These are phyloP conservation scores for Nannochloropsis gaditana DNA, from an alignment of 108 stramenopile species.

Conservation along the genomic window DNA sequence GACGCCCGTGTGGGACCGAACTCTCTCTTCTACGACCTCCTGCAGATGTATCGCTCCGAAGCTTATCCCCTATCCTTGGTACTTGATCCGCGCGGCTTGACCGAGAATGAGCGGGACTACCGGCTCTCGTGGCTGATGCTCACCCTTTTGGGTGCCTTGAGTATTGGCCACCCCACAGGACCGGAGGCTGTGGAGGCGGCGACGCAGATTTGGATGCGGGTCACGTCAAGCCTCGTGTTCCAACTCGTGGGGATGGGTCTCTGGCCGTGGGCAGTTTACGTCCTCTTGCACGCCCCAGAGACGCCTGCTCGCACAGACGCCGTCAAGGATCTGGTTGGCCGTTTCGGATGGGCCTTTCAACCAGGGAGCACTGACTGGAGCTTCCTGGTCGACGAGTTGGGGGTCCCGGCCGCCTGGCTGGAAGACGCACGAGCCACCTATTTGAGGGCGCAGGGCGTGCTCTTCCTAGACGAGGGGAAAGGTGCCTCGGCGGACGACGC, in stretches of 20 bases:
- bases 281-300: slow-evolving; percentile 30
- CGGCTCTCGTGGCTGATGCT: slow-evolving; percentile 39
- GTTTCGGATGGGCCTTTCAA: slow-evolving; percentile 26
- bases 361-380: slow-evolving; percentile 21
- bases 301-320: slow-evolving; percentile 21
- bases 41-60: neutral
- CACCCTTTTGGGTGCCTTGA: slow-evolving; percentile 28
- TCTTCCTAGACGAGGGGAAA: neutral
- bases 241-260: slow-evolving; percentile 37
- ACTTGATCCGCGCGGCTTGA: neutral
- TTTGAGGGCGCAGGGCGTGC: neutral
- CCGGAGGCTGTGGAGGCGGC: slow-evolving; percentile 27
- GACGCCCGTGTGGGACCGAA: neutral
- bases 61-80: neutral
- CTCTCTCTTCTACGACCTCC: neutral
- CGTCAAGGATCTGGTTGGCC: slow-evolving; percentile 35
- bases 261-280: slow-evolving; percentile 49
- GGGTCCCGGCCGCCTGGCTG: slow-evolving; percentile 29
- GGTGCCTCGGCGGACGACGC: neutral
- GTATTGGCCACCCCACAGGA: slow-evolving; percentile 16
- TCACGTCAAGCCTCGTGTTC: slow-evolving; percentile 38
- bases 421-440: slow-evolving; percentile 28
- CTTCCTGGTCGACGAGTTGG: slow-evolving; percentile 17
- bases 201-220: neutral
- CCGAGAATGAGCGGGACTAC: slow-evolving; percentile 28